A percentile compares a stretch with the other conserved stretches of the same genome.
Evolutionary conservation across 345 rosid species (phyloP).

Genomic region (Mangifera indica): DNA sequence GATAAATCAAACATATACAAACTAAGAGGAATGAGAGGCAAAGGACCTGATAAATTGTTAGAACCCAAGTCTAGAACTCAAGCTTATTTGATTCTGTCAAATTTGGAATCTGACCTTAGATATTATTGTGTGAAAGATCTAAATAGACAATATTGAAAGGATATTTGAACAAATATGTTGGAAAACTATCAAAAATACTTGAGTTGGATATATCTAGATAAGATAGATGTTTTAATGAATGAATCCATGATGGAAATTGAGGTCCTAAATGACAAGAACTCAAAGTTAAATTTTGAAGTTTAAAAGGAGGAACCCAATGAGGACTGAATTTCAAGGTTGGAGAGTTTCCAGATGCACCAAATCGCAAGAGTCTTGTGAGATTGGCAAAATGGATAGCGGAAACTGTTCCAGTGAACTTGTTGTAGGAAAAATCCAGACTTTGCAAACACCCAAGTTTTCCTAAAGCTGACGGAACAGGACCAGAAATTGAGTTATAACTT

Average conservation of each 20-base stretch:
- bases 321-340: no score
- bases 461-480: background rate
- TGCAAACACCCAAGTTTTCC: background rate
- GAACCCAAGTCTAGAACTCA: slow-evolving; percentile 22
- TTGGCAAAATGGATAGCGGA: slow-evolving; percentile 27
- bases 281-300: no score
- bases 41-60: slow-evolving; percentile 19
- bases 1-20: background rate
- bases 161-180: no score
- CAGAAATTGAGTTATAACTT: background rate
- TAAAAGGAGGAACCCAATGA: no score
- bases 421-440: background rate
- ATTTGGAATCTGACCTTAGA: slow-evolving; percentile 27
- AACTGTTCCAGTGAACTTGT: background rate
- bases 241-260: no score
- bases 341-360: no score
- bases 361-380: slow-evolving; percentile 26
- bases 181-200: no score
- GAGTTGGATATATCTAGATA: no score
- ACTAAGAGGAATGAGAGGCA: slow-evolving; percentile 16
- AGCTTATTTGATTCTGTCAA: background rate
- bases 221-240: no score
- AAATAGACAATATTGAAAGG: background rate
- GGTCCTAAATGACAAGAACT: no score
- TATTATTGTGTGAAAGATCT: slow-evolving; percentile 31